These are phyloP conservation scores for Mycena galopus DNA, from an alignment of 768 basidiomycete species.

Conservation along the genomic window DNA sequence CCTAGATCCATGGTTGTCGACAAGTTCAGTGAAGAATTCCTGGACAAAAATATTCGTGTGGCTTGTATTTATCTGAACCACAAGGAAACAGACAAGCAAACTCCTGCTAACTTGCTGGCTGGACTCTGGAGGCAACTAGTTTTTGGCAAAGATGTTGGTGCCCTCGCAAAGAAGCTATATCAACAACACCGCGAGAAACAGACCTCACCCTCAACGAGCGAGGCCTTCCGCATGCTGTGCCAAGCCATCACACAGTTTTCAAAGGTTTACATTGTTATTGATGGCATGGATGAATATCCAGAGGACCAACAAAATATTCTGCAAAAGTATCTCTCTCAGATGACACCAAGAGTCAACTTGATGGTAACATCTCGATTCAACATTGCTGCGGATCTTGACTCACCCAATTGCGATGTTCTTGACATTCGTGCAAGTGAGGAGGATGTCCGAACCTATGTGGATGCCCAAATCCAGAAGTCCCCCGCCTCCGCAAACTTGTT, in stretches of 20 bases:
- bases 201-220: not conserved
- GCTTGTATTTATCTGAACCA: not conserved
- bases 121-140: not conserved
- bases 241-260: not conserved
- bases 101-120: not conserved
- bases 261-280: not conserved
- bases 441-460: not conserved
- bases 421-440: not conserved
- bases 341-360: not conserved
- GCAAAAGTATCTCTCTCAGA: not conserved
- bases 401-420: not conserved
- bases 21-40: not conserved
- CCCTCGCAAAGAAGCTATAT: not conserved
- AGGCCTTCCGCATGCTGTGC: not conserved
- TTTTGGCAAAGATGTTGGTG: not conserved
- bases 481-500: not conserved
- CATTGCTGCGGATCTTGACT: not conserved
- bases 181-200: not conserved
- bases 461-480: not conserved
- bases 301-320: not conserved
- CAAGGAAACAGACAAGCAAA: not conserved
- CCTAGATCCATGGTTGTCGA: not conserved
- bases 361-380: not conserved
- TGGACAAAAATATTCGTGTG: not conserved
- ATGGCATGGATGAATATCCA: conserved; percentile 4